These are phyloP conservation scores for Collybia sp. DNA, from an alignment of 768 basidiomycete species.

Conservation along the genomic window DNA sequence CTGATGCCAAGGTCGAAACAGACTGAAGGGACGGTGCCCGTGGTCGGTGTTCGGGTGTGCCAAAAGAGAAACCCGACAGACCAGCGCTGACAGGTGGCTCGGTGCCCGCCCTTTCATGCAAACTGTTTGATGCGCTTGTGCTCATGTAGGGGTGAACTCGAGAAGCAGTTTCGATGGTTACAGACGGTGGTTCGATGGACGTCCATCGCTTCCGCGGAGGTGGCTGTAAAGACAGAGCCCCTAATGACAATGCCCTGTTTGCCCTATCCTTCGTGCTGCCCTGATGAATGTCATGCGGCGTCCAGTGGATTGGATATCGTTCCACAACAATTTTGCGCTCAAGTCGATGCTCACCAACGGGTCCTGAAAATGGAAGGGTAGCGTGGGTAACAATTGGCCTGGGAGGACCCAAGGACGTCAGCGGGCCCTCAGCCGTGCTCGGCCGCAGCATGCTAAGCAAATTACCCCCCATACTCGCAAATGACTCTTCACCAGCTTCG, in stretches of 20 bases:
- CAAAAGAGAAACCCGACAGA: slow-evolving; percentile 24
- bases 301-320: slow-evolving; percentile 8
- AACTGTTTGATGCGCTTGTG: slow-evolving; percentile 12
- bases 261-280: slow-evolving; percentile 17
- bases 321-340: slow-evolving; percentile 27
- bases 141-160: slow-evolving; percentile 14
- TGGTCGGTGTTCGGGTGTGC: slow-evolving; percentile 32
- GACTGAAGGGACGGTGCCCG: slow-evolving; percentile 39
- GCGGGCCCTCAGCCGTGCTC: slow-evolving; percentile 26
- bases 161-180: slow-evolving; percentile 9
- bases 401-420: slow-evolving; percentile 9
- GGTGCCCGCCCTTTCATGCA: slow-evolving; percentile 14
- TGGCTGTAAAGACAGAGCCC: slow-evolving; percentile 37
- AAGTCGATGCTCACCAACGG: slow-evolving; percentile 25
- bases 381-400: slow-evolving; percentile 22
- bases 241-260: slow-evolving; percentile 27
- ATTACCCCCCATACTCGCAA: slow-evolving; percentile 49
- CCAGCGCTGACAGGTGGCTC: slow-evolving; percentile 21
- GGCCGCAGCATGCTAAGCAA: slow-evolving; percentile 48
- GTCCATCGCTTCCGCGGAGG: slow-evolving; percentile 48
- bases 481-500: slow-evolving; percentile 44
- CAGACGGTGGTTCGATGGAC: slow-evolving; percentile 21
- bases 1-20: slow-evolving; percentile 40
- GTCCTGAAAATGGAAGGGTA: slow-evolving; percentile 26
- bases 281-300: slow-evolving; percentile 25